A percentile compares a stretch with the other conserved stretches of the same genome.
These are phyloP conservation scores for Sporisorium reilianum DNA, from an alignment of 1,284 basidiomycete species.

Conservation along the genomic window DNA sequence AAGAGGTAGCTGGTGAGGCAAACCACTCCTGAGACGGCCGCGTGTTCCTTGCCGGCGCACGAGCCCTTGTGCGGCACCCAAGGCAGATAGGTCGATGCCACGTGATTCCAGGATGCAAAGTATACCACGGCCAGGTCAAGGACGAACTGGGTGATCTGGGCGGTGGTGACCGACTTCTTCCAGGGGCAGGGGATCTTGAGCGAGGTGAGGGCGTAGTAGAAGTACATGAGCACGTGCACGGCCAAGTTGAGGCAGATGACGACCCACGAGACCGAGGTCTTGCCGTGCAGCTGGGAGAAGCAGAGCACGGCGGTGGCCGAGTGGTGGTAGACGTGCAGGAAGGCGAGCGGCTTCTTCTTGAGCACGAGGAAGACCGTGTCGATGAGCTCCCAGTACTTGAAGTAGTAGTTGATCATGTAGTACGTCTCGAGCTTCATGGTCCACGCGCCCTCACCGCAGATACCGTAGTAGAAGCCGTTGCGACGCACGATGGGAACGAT, in stretches of 20 bases:
- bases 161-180: slow-evolving; percentile 94
- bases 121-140: slow-evolving; percentile 53
- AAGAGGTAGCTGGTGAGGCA: slow-evolving; percentile 83
- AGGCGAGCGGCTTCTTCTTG: slow-evolving; percentile 95
- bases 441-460: slow-evolving; percentile 85
- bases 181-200: slow-evolving; percentile 72
- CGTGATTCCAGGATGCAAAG: slow-evolving; percentile 53
- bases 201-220: slow-evolving; percentile 65
- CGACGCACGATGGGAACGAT: slow-evolving; percentile 53
- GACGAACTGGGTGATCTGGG: slow-evolving; percentile 80
- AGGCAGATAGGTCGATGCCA: slow-evolving; percentile 63
- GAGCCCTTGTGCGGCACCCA: slow-evolving; percentile 79
- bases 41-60: slow-evolving; percentile 88
- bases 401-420: slow-evolving; percentile 94
- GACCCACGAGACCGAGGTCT: slow-evolving; percentile 86
- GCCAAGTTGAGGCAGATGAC: slow-evolving; percentile 91
- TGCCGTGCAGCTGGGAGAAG: slow-evolving; percentile 87
- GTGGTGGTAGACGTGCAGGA: slow-evolving; percentile 98
- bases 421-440: slow-evolving; percentile 75
- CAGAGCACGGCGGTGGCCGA: slow-evolving; percentile 96
- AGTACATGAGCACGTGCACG: slow-evolving; percentile 96
- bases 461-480: slow-evolving; percentile 73
- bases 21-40: slow-evolving; percentile 88
- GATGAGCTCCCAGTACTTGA: slow-evolving; percentile 77
- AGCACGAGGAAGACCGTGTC: slow-evolving; percentile 97